A percentile compares a stretch with the other conserved stretches of the same genome.
Conservation (phyloP, 495 filamentous ascomycete genomes). For the Hyaloscypha finlandica region DNA sequence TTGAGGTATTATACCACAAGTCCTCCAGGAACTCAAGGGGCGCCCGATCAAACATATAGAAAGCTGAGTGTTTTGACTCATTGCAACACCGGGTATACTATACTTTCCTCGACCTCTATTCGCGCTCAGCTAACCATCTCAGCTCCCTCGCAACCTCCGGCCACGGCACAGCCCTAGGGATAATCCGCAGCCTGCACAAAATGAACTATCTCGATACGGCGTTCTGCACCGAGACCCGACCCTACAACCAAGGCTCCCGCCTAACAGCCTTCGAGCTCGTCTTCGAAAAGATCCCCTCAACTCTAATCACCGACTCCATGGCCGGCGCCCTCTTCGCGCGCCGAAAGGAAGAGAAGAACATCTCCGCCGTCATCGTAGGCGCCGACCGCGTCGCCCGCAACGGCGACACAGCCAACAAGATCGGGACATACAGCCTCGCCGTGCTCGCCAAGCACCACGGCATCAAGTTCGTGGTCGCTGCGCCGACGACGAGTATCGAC, state of each 20-base stretch:
- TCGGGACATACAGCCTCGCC: conserved; percentile 91
- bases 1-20: conserved; percentile 34
- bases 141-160: conserved; percentile 94
- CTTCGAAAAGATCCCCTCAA: conserved; percentile 89
- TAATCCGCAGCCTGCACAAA: conserved; percentile 81
- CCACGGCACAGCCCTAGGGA: conserved; percentile 92
- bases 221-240: conserved; percentile 95
- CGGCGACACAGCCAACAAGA: conserved; percentile 98
- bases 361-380: conserved; percentile 88
- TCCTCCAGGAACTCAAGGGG: conserved; percentile 34
- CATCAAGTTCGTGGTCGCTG: conserved; percentile 92
- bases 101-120: background rate
- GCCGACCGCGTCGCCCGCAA: conserved; percentile 95
- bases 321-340: conserved; percentile 74
- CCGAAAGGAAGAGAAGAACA: conserved; percentile 55
- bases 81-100: conserved; percentile 86
- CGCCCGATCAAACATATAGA: conserved; percentile 36
- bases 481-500: conserved; percentile 93
- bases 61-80: conserved; percentile 82
- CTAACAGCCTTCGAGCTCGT: conserved; percentile 95
- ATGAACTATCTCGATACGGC: conserved; percentile 68
- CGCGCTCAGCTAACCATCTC: conserved; percentile 18
- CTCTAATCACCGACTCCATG: conserved; percentile 96
- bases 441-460: conserved; percentile 83
- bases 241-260: conserved; percentile 96